A percentile compares a stretch with the other conserved stretches of the same genome.
Evolutionary conservation across 1,284 basidiomycete genomes (phyloP).

Genomic region (Mycena sp.): DNA sequence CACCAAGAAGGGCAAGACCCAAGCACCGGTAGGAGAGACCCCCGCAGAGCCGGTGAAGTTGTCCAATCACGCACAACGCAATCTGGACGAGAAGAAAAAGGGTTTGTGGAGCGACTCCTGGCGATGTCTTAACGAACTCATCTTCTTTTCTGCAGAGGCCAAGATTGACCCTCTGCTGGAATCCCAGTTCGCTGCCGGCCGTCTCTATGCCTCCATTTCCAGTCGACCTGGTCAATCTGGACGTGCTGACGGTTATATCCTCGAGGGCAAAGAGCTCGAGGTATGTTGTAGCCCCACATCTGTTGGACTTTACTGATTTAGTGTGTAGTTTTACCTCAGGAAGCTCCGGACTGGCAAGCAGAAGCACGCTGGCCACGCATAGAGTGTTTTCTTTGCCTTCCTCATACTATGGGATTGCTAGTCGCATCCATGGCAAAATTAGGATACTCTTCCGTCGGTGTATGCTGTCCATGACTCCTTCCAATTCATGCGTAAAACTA

Average conservation of each 20-base stretch:
- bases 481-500: constrained; percentile 25
- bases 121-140: constrained; percentile 3
- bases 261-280: constrained; percentile 97
- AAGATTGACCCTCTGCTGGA: constrained; percentile 92
- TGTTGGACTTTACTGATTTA: constrained; percentile 23
- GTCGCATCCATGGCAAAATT: constrained; percentile 22
- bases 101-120: constrained; percentile 49
- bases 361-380: constrained; percentile 81
- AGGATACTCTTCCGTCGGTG: constrained; percentile 27
- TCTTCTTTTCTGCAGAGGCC: constrained; percentile 61
- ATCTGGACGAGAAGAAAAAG: constrained; percentile 90
- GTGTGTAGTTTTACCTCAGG: constrained; percentile 86
- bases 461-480: constrained; percentile 26
- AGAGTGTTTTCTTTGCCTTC: constrained; percentile 32
- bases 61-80: constrained; percentile 90
- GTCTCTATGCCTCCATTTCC: constrained; percentile 89
- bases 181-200: constrained; percentile 86
- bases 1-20: constrained; percentile 84
- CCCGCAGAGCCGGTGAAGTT: constrained; percentile 76
- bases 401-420: constrained; percentile 18
- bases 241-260: constrained; percentile 93
- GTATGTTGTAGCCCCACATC: constrained; percentile 53
- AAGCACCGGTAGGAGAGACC: constrained; percentile 54
- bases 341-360: constrained; percentile 93
- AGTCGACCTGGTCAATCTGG: constrained; percentile 96